These are phyloP conservation scores for Boletus sp. DNA, from an alignment of 768 basidiomycete genomes.

Conservation along the genomic window DNA sequence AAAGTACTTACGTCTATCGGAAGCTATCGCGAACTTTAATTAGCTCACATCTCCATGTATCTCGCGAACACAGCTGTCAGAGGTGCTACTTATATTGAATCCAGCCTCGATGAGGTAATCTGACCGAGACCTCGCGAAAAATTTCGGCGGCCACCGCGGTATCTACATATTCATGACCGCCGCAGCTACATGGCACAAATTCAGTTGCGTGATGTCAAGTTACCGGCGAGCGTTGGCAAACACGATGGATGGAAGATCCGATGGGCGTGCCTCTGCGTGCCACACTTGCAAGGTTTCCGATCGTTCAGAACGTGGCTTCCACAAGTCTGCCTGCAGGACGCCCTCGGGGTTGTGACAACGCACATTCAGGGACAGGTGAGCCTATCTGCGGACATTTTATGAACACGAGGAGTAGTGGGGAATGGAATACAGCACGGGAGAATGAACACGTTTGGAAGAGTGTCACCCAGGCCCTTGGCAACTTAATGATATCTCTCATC, in stretches of 20 bases:
- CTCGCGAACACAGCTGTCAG: background rate
- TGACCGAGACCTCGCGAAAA: background rate
- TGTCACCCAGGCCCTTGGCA: background rate
- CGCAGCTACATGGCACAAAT: constrained; percentile 3
- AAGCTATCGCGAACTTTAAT: constrained; percentile 1
- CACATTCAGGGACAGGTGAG: constrained; percentile 16
- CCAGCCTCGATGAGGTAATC: constrained; percentile 15
- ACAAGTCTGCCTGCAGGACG: constrained; percentile 28
- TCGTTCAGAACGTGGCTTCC: constrained; percentile 16
- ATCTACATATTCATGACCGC: background rate
- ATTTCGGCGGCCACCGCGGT: background rate
- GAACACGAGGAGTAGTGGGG: constrained; percentile 18
- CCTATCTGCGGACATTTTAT: background rate
- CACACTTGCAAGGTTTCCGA: constrained; percentile 2
- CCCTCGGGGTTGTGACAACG: constrained; percentile 6
- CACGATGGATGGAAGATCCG: constrained; percentile 26
- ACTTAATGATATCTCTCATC: background rate
- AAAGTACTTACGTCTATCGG: constrained; percentile 7
- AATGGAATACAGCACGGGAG: constrained; percentile 5
- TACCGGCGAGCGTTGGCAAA: constrained; percentile 12
- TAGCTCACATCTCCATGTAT: background rate
- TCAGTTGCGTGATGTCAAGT: constrained; percentile 13
- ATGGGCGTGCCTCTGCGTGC: constrained; percentile 14
- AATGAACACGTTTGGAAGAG: constrained; percentile 23
- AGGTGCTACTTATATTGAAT: background rate